phyloP scores from a whole-genome alignment of 331 rosid species.

The Cydonia oblonga region DNA sequence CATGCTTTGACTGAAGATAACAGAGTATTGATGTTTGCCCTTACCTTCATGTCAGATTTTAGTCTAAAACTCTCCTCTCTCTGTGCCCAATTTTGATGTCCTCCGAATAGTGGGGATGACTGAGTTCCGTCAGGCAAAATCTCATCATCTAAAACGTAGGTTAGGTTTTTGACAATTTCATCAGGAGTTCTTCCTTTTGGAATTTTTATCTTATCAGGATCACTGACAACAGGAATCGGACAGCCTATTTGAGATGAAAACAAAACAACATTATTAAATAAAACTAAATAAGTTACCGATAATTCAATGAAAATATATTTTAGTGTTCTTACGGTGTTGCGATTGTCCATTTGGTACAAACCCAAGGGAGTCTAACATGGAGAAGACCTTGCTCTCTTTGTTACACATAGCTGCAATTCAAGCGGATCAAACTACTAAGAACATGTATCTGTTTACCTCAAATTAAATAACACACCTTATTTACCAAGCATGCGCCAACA shows the following conservation, averaged over 20 bases:
- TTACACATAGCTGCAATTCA: constrained; percentile 79
- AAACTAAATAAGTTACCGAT: not conserved
- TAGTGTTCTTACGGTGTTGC: constrained; percentile 60
- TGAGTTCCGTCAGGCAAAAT: constrained; percentile 22
- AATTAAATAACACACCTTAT: not conserved
- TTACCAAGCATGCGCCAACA: not conserved
- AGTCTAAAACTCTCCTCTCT: constrained; percentile 73
- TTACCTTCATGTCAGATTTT: constrained; percentile 80
- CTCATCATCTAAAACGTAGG: constrained; percentile 44
- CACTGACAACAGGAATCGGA: constrained; percentile 55
- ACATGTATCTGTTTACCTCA: not conserved
- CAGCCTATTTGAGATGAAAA: constrained; percentile 51
- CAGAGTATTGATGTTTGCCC: not conserved
- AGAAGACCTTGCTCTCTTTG: constrained; percentile 73
- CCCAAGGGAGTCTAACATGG: constrained; percentile 62
- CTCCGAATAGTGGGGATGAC: constrained; percentile 74
- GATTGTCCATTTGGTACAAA: constrained; percentile 41
- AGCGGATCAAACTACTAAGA: constrained; percentile 10
- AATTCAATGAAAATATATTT: not conserved
- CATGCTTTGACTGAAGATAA: not conserved
- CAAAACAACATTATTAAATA: constrained; percentile 6
- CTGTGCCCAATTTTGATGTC: constrained; percentile 67
- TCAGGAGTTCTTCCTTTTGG: constrained; percentile 62
- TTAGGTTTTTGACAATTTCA: constrained; percentile 46
- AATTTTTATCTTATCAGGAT: constrained; percentile 60